These are phyloP conservation scores for Waltergamsia citrina DNA, from an alignment of 2,329 filamentous ascomycete species.

Conservation along the genomic window DNA sequence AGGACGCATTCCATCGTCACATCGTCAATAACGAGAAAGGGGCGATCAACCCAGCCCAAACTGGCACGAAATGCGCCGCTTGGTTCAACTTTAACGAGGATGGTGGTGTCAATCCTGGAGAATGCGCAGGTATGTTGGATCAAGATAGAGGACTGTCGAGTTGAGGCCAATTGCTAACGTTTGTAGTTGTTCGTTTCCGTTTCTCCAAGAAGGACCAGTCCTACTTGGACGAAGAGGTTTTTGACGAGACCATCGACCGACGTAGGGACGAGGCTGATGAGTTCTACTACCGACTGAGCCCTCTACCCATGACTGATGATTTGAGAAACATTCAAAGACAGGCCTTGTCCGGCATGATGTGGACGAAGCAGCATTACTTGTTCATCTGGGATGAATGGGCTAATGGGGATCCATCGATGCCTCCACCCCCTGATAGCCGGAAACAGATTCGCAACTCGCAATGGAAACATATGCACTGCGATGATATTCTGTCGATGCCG, in stretches of 20 bases:
- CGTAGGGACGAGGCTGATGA: constrained; percentile 87
- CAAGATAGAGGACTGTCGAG: not conserved
- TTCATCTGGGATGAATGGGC: constrained; percentile 99
- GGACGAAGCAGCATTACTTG: constrained; percentile 95
- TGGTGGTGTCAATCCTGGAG: constrained; percentile 77
- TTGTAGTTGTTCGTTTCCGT: constrained; percentile 75
- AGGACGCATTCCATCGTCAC: constrained; percentile 87
- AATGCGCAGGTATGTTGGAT: constrained; percentile 69
- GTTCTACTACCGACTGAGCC: constrained; percentile 90
- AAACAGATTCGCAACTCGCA: constrained; percentile 77
- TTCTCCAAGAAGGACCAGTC: constrained; percentile 66
- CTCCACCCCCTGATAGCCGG: constrained; percentile 71
- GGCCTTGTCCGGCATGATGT: constrained; percentile 94
- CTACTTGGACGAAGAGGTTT: constrained; percentile 85
- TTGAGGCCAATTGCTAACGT: constrained; percentile 6
- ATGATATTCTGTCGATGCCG: constrained; percentile 94
- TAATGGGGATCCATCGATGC: constrained; percentile 82
- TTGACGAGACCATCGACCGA: constrained; percentile 83
- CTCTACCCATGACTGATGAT: constrained; percentile 87
- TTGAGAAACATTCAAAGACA: constrained; percentile 91
- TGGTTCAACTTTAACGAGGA: constrained; percentile 91
- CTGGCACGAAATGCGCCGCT: constrained; percentile 80
- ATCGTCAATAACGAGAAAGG: constrained; percentile 75
- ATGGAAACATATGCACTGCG: constrained; percentile 92
- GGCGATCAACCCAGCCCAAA: constrained; percentile 70